Base-by-base conservation (phyloP, 129 eudicot genomes). In the Flaveria sonorensis region DNA sequence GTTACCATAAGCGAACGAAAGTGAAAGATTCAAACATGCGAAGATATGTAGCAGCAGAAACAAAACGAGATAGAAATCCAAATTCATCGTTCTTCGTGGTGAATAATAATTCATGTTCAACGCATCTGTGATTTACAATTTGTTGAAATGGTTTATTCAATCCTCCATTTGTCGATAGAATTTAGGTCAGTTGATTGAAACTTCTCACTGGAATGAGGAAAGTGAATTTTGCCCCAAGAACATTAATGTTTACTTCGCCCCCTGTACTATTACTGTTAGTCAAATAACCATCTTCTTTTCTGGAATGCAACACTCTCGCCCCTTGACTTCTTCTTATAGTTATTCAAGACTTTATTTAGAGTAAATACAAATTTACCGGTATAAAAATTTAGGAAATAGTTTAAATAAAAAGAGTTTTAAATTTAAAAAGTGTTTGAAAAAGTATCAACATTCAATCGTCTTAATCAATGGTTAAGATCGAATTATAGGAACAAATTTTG, bases 1-100 rank as follows among this genome's bases (percentile, higher is more conserved):
- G 42, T 53, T 81, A 87, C 91, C 91, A 74, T 81, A 84, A 20
- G 86, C 83, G 67, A 73, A 72, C 23, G 79, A 79, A 59, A 81
- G 84, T 32, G 83, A 71, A 71, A 77, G 77, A 78, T 82, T 69
- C 51, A 82, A 73, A 55, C 81, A 72, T 30, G 85, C 67, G 30
- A 80, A 46, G 78, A 82, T 67, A 75, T 84, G 86, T 55, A 79
- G 76, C 55, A 84, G 81, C 26, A 84, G 80, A 62, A 87, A 81
- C 46, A 79, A 68, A 63, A 84, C 61, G 82, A 83, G 36, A 73
- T 6, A 73, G 68, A 18, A 70, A 39, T 73, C 76, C 65, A 71
- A 70, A 32, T 68, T 79, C 75, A 82, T 84, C 52, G 65, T 72
- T 82, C 80, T 74, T 32, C 57, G 53, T 1, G 40, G 36, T 68